Evolutionary conservation across 75 land plant species (phyloP).

Genomic region (Pinus albicaulis): DNA sequence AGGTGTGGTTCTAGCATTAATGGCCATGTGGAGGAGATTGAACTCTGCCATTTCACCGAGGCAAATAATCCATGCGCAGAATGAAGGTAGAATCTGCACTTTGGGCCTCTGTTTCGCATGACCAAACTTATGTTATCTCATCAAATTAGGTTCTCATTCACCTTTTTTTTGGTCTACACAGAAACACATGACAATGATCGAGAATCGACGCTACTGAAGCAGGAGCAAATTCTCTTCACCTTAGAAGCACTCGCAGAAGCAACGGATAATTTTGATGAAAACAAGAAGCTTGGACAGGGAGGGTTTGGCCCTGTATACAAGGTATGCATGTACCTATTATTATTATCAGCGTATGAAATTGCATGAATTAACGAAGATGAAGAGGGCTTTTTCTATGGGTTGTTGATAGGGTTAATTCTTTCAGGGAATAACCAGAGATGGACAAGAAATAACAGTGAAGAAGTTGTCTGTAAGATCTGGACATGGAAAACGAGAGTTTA

Average conservation of each 20-base stretch:
- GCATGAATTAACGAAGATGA: no score
- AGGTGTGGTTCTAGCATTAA: neutral
- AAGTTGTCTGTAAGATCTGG: no score
- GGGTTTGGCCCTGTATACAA: no score
- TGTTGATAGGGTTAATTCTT: no score
- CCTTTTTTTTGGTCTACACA: neutral
- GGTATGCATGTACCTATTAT: no score
- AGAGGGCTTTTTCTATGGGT: no score
- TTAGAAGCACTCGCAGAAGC: conserved; percentile 10
- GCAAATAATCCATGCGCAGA: neutral
- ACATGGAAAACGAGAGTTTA: no score
- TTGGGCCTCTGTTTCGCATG: neutral
- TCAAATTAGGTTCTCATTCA: neutral
- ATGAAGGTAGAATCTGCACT: neutral
- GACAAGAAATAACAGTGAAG: no score
- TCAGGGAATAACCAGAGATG: no score
- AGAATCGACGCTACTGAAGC: neutral
- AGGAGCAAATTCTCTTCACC: conserved; percentile 1
- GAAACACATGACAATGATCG: neutral
- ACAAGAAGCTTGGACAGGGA: no score
- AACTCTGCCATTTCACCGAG: neutral
- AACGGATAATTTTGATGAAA: conserved; percentile 15
- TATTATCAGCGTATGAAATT: no score
- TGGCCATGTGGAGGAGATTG: neutral
- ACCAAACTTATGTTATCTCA: neutral